These are phyloP conservation scores for Cryptococcus sp. DNA, from an alignment of 1,284 basidiomycete species.

Conservation along the genomic window DNA sequence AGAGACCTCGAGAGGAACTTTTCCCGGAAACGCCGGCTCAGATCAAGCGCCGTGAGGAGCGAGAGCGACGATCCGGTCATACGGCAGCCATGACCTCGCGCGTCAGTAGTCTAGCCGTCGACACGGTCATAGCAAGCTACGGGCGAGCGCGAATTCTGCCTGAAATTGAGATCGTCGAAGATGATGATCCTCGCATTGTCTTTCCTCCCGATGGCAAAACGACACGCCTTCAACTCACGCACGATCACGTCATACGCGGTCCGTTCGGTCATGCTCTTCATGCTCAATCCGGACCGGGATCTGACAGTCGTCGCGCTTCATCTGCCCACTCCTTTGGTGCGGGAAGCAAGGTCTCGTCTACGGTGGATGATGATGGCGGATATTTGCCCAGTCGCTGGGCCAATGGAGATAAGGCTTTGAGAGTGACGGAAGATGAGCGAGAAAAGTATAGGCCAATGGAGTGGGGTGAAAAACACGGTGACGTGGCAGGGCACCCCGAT, in stretches of 20 bases:
- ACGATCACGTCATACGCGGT: conserved; percentile 40
- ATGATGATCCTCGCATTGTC: conserved; percentile 50
- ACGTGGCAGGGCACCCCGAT: conserved; percentile 40
- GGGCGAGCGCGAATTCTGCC: conserved; percentile 38
- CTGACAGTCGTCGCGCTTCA: background rate
- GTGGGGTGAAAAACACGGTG: conserved; percentile 47
- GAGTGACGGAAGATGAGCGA: conserved; percentile 46
- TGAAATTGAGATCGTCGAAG: conserved; percentile 51
- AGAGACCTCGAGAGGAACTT: conserved; percentile 41
- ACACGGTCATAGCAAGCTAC: conserved; percentile 19
- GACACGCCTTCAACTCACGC: conserved; percentile 37
- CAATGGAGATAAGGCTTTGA: conserved; percentile 43
- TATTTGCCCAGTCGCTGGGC: conserved; percentile 52
- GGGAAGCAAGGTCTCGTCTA: conserved; percentile 23
- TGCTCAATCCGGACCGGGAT: background rate
- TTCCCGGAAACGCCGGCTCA: conserved; percentile 51
- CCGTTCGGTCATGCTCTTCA: conserved; percentile 22
- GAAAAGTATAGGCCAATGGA: conserved; percentile 51
- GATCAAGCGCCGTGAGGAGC: conserved; percentile 45
- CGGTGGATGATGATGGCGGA: conserved; percentile 46
- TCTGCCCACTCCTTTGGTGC: conserved; percentile 1
- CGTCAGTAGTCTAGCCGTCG: conserved; percentile 22
- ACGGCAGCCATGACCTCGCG: background rate
- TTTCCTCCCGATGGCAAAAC: conserved; percentile 39
- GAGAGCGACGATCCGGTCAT: conserved; percentile 26